Percentiles rank a stretch among this genome's conserved stretches.
Conservation (phyloP, 2,329 filamentous ascomycete genomes). For the Fusarium liriodendri region DNA sequence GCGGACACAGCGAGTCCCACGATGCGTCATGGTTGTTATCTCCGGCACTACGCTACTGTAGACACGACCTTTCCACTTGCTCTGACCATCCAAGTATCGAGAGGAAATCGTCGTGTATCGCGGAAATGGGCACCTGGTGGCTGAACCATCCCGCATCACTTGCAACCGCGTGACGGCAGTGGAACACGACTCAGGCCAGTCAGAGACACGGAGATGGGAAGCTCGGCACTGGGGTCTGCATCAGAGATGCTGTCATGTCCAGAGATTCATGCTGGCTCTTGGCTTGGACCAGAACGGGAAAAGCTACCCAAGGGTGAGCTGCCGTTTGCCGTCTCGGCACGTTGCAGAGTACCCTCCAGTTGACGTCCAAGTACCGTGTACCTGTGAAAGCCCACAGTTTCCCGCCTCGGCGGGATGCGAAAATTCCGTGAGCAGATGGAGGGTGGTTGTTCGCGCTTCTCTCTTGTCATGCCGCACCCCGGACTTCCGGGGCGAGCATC, state of each 20-base stretch:
- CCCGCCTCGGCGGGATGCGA: constrained; percentile 16
- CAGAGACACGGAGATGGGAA: constrained; percentile 16
- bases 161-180: constrained; percentile 12
- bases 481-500: constrained; percentile 23
- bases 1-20: constrained; percentile 5
- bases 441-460: background rate
- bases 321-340: constrained; percentile 37
- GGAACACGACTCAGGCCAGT: background rate
- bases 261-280: constrained; percentile 26
- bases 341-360: constrained; percentile 13
- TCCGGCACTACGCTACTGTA: background rate
- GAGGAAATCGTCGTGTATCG: background rate
- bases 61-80: background rate
- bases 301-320: constrained; percentile 16
- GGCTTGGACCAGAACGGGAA: constrained; percentile 7
- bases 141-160: background rate
- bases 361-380: constrained; percentile 22
- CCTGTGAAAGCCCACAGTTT: background rate
- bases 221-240: constrained; percentile 14
- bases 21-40: constrained; percentile 21
- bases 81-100: constrained; percentile 1
- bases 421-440: constrained; percentile 25
- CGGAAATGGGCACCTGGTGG: background rate
- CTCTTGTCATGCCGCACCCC: constrained; percentile 18
- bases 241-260: constrained; percentile 12